Base-by-base conservation (phyloP, 202 grass and related monocot species). In the Dendrocalamus latiflorus region DNA sequence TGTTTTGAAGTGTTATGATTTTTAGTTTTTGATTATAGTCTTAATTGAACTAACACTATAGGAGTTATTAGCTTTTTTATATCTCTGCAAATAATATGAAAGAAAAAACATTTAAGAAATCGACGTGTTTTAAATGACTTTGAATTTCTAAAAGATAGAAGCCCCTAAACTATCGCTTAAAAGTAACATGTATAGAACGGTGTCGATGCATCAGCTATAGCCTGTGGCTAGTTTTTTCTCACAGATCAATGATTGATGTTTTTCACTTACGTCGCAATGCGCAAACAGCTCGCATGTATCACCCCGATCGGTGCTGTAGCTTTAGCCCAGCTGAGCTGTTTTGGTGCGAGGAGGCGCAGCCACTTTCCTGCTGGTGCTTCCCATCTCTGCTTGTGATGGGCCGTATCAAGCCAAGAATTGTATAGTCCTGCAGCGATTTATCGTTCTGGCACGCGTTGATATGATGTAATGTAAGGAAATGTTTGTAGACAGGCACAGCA, bases 221-320 rank as follows among this genome's bases (percentile, higher is more conserved):
- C 30, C 30, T 30, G 3, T 33, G 48, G 50, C 9, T 8, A 25
- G 28, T 62, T 62, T 56, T 30, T 18, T 25, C 51, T 22, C 48
- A 48, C 70, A 55, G 26, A n/a, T 85, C 82, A 86, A 89, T 86
- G 78, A 89, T 89, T 82, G 83, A 54, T 77, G 38, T 77, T 57
- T 75, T 81, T 20, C 72, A 13, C 66, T 49, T 59, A 8, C 26
- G 70, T 37, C 22, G 30, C 47, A 14, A n/a, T 2, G 68, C 63
- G 43, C 64, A 71, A 54, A 20, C 21, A 26, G 51, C 34, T 21
- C 49, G 68, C 56, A 15, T 2, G 67, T 33, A 33, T 33, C 33
- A 33, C 33, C 33, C 0, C 33, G 20, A 12, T 62, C 75, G 20
- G 49, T 28, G 63, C 5, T 14, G 30, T 4, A 65, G 54, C 47